These are phyloP conservation scores for Penicillium polonicum DNA, from an alignment of 2,329 filamentous ascomycete species.

Conservation along the genomic window DNA sequence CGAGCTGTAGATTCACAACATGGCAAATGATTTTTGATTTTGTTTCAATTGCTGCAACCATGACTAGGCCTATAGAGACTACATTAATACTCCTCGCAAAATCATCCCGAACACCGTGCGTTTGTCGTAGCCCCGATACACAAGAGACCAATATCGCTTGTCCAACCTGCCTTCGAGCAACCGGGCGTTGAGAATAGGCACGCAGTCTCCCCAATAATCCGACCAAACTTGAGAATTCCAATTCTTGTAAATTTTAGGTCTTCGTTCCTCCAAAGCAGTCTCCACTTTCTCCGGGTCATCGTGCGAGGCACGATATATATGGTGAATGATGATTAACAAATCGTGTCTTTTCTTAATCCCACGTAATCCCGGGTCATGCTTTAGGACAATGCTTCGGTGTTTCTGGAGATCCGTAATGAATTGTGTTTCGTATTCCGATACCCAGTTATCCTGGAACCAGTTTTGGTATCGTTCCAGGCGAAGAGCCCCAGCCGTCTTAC, in stretches of 20 bases:
- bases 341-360: not conserved
- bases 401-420: not conserved
- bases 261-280: rapidly evolving
- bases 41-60: too few species aligned
- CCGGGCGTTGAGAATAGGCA: not conserved
- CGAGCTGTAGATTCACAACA: too few species aligned
- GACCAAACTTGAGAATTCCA: not conserved
- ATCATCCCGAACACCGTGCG: too few species aligned
- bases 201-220: not conserved
- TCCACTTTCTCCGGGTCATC: not conserved
- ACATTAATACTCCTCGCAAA: too few species aligned
- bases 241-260: not conserved
- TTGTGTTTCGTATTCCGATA: not conserved
- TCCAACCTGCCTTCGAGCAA: not conserved
- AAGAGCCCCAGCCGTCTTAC: not conserved
- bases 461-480: not conserved
- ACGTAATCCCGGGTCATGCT: not conserved
- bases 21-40: too few species aligned
- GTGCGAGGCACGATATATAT: not conserved
- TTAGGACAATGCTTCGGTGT: not conserved
- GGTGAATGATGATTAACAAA: not conserved
- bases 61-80: too few species aligned
- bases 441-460: not conserved
- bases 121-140: too few species aligned
- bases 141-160: not conserved